phyloP scores from a whole-genome alignment of 2,329 filamentous ascomycete genomes.

The Xylogone sp. region DNA sequence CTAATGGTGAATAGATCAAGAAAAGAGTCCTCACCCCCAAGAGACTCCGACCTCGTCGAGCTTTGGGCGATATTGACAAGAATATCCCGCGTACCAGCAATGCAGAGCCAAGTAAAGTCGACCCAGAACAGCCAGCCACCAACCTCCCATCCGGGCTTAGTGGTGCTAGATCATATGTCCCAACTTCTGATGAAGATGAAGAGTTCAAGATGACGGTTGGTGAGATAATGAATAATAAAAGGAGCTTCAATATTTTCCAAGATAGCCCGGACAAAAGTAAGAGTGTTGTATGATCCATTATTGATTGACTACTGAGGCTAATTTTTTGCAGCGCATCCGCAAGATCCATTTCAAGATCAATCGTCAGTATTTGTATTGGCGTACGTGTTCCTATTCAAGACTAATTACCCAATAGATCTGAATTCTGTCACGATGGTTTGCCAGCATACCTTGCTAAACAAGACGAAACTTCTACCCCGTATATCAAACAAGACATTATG shows the following conservation, averaged over 20 bases:
- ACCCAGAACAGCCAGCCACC: not conserved
- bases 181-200: slow-evolving; percentile 25
- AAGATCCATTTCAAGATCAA: slow-evolving; percentile 28
- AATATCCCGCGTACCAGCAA: slow-evolving; percentile 20
- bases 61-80: slow-evolving; percentile 15
- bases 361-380: slow-evolving; percentile 13
- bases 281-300: slow-evolving; percentile 11
- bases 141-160: not conserved
- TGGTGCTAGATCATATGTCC: slow-evolving; percentile 5
- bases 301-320: slow-evolving; percentile 2
- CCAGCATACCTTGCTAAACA: slow-evolving; percentile 11
- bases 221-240: slow-evolving; percentile 23
- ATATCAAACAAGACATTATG: slow-evolving; percentile 14
- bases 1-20: slow-evolving; percentile 1
- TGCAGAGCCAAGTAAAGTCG: not conserved
- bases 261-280: slow-evolving; percentile 24
- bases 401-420: slow-evolving; percentile 13
- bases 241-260: slow-evolving; percentile 23
- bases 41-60: slow-evolving; percentile 23
- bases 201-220: slow-evolving; percentile 26
- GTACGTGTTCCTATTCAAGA: not conserved
- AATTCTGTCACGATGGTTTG: slow-evolving; percentile 20
- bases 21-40: slow-evolving; percentile 15
- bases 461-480: slow-evolving; percentile 18
- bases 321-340: slow-evolving; percentile 18